phyloP scores from a whole-genome alignment of 345 rosid species.

The Gossypium rotundifolium region DNA sequence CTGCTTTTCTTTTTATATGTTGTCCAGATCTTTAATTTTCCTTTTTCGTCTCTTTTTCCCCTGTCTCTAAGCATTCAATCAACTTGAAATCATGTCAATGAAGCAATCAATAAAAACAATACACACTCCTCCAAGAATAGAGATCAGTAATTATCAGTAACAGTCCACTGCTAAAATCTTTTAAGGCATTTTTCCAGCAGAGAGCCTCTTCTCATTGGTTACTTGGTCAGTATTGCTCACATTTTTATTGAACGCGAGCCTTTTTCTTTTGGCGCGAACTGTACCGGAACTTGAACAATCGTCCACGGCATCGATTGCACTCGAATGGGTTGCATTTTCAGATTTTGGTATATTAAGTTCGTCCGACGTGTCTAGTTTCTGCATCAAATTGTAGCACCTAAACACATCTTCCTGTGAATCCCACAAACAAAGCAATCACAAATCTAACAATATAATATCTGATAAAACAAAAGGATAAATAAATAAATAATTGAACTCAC shows the following conservation, averaged over 20 bases:
- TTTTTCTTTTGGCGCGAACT: slow-evolving; percentile 26
- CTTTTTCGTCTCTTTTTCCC: slow-evolving; percentile 9
- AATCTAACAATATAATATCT: neutral
- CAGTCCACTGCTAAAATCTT: neutral
- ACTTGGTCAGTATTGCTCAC: neutral
- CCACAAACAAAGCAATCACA: neutral
- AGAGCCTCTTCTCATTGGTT: neutral
- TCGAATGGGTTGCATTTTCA: neutral
- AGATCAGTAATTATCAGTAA: neutral
- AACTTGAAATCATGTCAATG: slow-evolving; percentile 8
- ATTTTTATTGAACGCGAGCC: slow-evolving; percentile 21
- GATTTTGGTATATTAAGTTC: neutral
- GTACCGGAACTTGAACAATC: slow-evolving; percentile 24
- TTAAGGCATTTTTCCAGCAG: neutral
- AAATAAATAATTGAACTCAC: slow-evolving; percentile 29
- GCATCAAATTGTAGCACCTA: slow-evolving; percentile 41
- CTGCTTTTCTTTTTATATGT: slow-evolving; percentile 17
- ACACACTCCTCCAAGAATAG: neutral
- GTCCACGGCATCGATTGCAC: slow-evolving; percentile 1
- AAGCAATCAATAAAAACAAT: neutral
- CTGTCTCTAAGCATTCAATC: slow-evolving; percentile 10
- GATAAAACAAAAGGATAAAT: neutral
- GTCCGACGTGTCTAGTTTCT: slow-evolving; percentile 19
- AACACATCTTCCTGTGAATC: slow-evolving; percentile 46
- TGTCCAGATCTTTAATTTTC: slow-evolving; percentile 14